A percentile compares a stretch with the other conserved stretches of the same genome.
Evolutionary conservation across 768 basidiomycete genomes (phyloP).

Genomic region (Lactarius sanguifluus): DNA sequence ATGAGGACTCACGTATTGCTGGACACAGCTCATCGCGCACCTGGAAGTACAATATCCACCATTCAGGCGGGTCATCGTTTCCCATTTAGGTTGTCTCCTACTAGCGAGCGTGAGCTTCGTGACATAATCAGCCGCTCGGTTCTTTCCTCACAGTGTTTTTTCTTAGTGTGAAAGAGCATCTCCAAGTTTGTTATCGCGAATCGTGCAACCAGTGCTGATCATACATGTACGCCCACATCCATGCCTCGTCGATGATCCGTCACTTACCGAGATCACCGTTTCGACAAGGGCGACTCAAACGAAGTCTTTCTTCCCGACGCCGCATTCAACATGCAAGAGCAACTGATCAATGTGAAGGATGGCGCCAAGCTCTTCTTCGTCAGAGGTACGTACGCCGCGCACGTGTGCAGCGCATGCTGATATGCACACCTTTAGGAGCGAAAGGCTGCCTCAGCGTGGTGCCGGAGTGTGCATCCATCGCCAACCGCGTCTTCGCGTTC

Average conservation of each 20-base stretch:
- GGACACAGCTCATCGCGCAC: constrained; percentile 30
- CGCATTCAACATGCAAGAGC: constrained; percentile 22
- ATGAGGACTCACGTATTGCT: neutral
- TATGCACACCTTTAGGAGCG: constrained; percentile 14
- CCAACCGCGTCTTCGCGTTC: constrained; percentile 31
- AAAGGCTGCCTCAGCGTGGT: constrained; percentile 28
- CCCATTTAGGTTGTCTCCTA: constrained; percentile 22
- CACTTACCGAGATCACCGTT: neutral
- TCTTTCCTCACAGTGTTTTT: neutral
- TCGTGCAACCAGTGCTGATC: constrained; percentile 24
- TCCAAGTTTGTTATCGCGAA: constrained; percentile 8
- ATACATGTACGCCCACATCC: constrained; percentile 24
- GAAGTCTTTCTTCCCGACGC: constrained; percentile 18
- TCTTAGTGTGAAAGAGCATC: constrained; percentile 5
- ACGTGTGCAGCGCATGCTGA: neutral
- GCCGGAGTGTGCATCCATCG: constrained; percentile 30
- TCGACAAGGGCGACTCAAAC: constrained; percentile 26
- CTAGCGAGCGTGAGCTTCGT: constrained; percentile 16
- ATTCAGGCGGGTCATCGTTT: constrained; percentile 23
- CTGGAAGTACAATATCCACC: constrained; percentile 32
- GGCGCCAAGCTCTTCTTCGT: constrained; percentile 28
- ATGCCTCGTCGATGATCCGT: neutral
- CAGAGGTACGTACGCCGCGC: constrained; percentile 16
- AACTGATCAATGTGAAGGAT: constrained; percentile 26
- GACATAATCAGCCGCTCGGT: neutral